These are phyloP conservation scores for Erodium texanum DNA, from an alignment of 441 rosid genomes.

Conservation along the genomic window DNA sequence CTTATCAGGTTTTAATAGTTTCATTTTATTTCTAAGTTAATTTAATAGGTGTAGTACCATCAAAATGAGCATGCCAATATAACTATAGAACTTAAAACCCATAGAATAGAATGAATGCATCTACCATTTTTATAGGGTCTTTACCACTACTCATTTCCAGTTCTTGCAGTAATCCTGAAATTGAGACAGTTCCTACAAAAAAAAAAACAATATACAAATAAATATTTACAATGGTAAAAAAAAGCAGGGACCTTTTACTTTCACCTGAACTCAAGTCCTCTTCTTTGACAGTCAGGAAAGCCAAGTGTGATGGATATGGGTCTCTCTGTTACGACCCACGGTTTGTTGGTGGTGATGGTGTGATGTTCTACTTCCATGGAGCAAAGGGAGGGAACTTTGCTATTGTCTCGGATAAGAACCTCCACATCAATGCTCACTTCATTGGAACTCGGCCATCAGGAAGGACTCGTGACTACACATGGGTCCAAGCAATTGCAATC, in stretches of 20 bases:
- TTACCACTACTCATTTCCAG: background rate
- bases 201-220: background rate
- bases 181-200: background rate
- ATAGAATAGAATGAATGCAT: background rate
- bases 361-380: constrained; percentile 89
- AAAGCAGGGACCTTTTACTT: background rate
- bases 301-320: constrained; percentile 67
- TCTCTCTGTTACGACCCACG: constrained; percentile 82
- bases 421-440: constrained; percentile 83
- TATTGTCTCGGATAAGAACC: constrained; percentile 54
- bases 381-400: constrained; percentile 76
- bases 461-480: constrained; percentile 69
- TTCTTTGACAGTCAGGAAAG: constrained; percentile 49
- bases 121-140: background rate
- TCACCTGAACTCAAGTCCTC: background rate
- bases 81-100: background rate
- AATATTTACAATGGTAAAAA: background rate
- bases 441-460: constrained; percentile 72
- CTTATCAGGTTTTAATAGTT: background rate
- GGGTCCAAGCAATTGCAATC: constrained; percentile 74
- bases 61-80: background rate
- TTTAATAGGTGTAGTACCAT: background rate
- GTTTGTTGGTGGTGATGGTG: constrained; percentile 82
- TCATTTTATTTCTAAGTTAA: background rate
- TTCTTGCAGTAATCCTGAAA: background rate